Evolutionary conservation across 2,329 filamentous ascomycete genomes (phyloP).

Genomic region (Aspergillus luchuensis): DNA sequence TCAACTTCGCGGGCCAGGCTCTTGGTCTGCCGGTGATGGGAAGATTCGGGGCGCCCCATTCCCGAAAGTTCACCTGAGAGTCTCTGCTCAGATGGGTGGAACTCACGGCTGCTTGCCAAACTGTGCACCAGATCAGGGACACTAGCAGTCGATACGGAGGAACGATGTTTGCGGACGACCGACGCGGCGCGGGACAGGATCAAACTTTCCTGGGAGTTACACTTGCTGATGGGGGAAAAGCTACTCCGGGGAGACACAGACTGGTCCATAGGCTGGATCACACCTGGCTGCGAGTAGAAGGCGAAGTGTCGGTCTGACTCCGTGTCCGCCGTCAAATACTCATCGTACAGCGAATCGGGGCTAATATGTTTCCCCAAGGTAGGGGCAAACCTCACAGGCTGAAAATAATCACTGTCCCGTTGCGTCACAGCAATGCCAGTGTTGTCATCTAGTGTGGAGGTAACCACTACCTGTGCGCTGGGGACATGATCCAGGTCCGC

Average conservation of each 20-base stretch:
- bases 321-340: slow-evolving; percentile 48
- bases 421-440: slow-evolving; percentile 27
- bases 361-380: slow-evolving; percentile 36
- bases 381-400: slow-evolving; percentile 34
- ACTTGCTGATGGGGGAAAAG: slow-evolving; percentile 56
- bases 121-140: slow-evolving; percentile 50
- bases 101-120: slow-evolving; percentile 44
- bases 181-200: slow-evolving; percentile 54
- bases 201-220: slow-evolving; percentile 60
- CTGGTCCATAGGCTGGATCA: slow-evolving; percentile 44
- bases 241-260: slow-evolving; percentile 50
- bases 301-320: slow-evolving; percentile 52
- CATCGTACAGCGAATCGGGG: slow-evolving; percentile 41
- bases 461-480: slow-evolving; percentile 30
- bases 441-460: slow-evolving; percentile 33
- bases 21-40: slow-evolving; percentile 39
- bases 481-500: slow-evolving; percentile 36
- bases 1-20: slow-evolving; percentile 40
- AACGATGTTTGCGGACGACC: slow-evolving; percentile 50
- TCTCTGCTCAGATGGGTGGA: slow-evolving; percentile 29
- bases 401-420: slow-evolving; percentile 33
- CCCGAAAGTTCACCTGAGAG: slow-evolving; percentile 24
- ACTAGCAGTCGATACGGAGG: slow-evolving; percentile 49
- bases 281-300: slow-evolving; percentile 45
- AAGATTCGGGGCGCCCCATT: slow-evolving; percentile 26